A percentile compares a stretch with the other conserved stretches of the same genome.
phyloP scores from a whole-genome alignment of 768 basidiomycete genomes.

The Calocera viscosa region DNA sequence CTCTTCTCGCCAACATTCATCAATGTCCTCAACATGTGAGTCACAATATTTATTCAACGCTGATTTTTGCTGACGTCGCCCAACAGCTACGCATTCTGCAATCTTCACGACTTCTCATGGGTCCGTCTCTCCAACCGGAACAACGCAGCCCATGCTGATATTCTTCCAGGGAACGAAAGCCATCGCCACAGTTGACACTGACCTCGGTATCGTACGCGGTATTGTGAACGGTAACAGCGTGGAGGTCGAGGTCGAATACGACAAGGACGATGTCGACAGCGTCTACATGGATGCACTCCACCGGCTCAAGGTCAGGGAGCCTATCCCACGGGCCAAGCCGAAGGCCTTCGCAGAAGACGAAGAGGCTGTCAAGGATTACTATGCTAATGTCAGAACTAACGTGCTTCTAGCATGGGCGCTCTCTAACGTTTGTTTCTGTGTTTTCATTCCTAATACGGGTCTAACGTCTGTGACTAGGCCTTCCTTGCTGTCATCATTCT shows the following conservation, averaged over 20 bases:
- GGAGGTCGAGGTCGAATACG: slow-evolving; percentile 73
- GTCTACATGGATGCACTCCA: slow-evolving; percentile 74
- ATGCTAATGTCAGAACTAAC: slow-evolving; percentile 77
- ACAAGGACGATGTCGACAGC: slow-evolving; percentile 67
- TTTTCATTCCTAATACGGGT: background rate
- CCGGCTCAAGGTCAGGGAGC: slow-evolving; percentile 51
- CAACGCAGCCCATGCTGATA: slow-evolving; percentile 35
- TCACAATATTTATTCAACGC: slow-evolving; percentile 7
- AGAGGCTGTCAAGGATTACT: slow-evolving; percentile 69
- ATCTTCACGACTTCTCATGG: slow-evolving; percentile 52
- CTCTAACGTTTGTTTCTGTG: slow-evolving; percentile 59
- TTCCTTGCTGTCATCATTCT: slow-evolving; percentile 58
- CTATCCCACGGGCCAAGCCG: slow-evolving; percentile 25
- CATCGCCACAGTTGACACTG: slow-evolving; percentile 55
- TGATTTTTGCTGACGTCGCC: slow-evolving; percentile 14
- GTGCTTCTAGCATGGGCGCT: slow-evolving; percentile 70
- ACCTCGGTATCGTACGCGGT: slow-evolving; percentile 57
- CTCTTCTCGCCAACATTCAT: slow-evolving; percentile 73
- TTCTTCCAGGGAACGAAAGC: slow-evolving; percentile 95
- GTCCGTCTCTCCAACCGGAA: too few relatives aligned
- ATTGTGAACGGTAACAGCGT: slow-evolving; percentile 32
- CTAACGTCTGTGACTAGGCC: slow-evolving; percentile 36
- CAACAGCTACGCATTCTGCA: slow-evolving; percentile 68
- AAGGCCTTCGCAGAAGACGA: slow-evolving; percentile 44
- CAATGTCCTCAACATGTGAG: slow-evolving; percentile 65